Evolutionary conservation across 148 eudicot genomes (phyloP).

Genomic region (Spergularia bocconei): DNA sequence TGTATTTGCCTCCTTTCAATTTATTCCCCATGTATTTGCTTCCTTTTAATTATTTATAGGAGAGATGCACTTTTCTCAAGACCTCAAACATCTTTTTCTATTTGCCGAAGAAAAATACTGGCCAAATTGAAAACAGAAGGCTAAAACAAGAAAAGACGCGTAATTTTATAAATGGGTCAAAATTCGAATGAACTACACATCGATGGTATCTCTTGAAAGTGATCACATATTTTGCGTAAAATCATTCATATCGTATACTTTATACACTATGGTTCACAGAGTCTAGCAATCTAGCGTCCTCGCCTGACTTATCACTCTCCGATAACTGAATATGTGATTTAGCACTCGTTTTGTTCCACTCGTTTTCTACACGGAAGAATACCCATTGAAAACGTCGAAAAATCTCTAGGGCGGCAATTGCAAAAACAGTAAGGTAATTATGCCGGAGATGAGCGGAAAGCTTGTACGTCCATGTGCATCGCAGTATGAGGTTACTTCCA

Average conservation of each 20-base stretch:
- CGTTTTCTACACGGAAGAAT: slow-evolving; percentile 91
- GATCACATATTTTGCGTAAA: neutral
- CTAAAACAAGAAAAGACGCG: neutral
- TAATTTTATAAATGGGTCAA: slow-evolving; percentile 10
- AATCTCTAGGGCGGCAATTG: slow-evolving; percentile 80
- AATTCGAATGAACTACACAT: slow-evolving; percentile 18
- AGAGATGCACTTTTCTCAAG: too few relatives aligned
- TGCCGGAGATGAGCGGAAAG: slow-evolving; percentile 97
- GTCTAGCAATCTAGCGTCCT: slow-evolving; percentile 64
- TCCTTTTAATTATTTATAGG: too few relatives aligned
- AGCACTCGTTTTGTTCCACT: slow-evolving; percentile 79
- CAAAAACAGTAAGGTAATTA: slow-evolving; percentile 73
- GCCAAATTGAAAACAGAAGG: too few relatives aligned
- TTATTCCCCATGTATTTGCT: too few relatives aligned
- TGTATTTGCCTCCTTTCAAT: too few relatives aligned
- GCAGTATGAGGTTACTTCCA: slow-evolving; percentile 82
- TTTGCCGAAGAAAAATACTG: too few relatives aligned
- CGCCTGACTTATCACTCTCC: slow-evolving; percentile 47
- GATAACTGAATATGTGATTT: slow-evolving; percentile 55
- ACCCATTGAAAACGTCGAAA: slow-evolving; percentile 93
- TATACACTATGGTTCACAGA: slow-evolving; percentile 59
- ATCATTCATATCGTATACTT: neutral
- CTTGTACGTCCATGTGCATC: slow-evolving; percentile 99
- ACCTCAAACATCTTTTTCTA: too few relatives aligned
- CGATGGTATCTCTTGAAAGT: neutral